phyloP scores from a whole-genome alignment of 2,329 filamentous ascomycete genomes.

The Aspergillus nomiae region DNA sequence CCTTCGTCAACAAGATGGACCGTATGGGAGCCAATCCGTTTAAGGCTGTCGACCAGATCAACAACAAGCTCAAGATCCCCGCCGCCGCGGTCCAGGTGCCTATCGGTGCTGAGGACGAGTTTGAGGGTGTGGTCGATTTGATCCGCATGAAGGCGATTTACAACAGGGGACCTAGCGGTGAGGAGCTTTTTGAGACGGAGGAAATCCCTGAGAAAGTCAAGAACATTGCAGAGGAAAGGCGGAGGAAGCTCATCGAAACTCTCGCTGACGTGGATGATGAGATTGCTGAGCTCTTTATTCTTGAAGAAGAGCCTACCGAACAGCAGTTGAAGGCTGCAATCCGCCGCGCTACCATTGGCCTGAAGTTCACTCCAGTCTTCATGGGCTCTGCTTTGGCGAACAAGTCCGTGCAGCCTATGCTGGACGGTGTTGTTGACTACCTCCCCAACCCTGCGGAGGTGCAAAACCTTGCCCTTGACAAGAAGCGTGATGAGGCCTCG shows the following conservation, averaged over 20 bases:
- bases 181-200: slow-evolving; percentile 72
- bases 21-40: slow-evolving; percentile 98
- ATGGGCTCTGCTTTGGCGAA: slow-evolving; percentile 96
- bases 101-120: slow-evolving; percentile 88
- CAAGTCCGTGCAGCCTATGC: slow-evolving; percentile 93
- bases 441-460: slow-evolving; percentile 90
- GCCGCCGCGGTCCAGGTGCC: slow-evolving; percentile 94
- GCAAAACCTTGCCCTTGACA: slow-evolving; percentile 85
- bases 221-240: slow-evolving; percentile 77
- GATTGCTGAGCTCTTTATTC: slow-evolving; percentile 92
- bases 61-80: slow-evolving; percentile 88
- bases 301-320: slow-evolving; percentile 76
- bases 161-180: slow-evolving; percentile 82
- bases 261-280: slow-evolving; percentile 97
- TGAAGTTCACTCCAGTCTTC: slow-evolving; percentile 91
- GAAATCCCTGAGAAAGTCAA: slow-evolving; percentile 80
- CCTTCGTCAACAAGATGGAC: slow-evolving; percentile 99
- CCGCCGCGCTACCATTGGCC: slow-evolving; percentile 80
- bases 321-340: slow-evolving; percentile 91
- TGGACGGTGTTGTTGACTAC: slow-evolving; percentile 95
- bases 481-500: slow-evolving; percentile 71
- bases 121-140: slow-evolving; percentile 88
- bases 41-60: slow-evolving; percentile 97
- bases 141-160: slow-evolving; percentile 92
- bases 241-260: slow-evolving; percentile 85